Percentiles rank a stretch among this genome's conserved stretches.
phyloP scores from a whole-genome alignment of 495 filamentous ascomycete genomes.

The Penicillium salamii region DNA sequence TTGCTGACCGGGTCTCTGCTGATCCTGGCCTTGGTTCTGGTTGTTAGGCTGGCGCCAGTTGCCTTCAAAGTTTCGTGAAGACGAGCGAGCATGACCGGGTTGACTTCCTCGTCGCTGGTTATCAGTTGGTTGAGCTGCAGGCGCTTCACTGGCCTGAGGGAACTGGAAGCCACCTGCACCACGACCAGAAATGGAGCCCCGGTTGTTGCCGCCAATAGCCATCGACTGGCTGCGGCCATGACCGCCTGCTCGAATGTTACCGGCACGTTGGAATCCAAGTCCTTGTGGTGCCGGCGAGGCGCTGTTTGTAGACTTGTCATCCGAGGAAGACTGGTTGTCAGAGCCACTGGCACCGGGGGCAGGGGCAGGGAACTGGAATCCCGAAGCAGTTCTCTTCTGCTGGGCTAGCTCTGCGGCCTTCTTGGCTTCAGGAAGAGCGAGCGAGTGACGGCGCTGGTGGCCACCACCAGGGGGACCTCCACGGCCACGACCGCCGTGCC shows the following conservation, averaged over 20 bases:
- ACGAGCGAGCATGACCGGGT: slow-evolving; percentile 68
- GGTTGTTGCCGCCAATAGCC: slow-evolving; percentile 58
- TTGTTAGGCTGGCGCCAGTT: slow-evolving; percentile 94
- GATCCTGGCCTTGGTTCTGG: slow-evolving; percentile 51
- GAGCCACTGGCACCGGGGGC: slow-evolving; percentile 61
- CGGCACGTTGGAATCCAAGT: slow-evolving; percentile 46
- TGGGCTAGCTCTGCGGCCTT: slow-evolving; percentile 96
- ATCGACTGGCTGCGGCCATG: slow-evolving; percentile 71
- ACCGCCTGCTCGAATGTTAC: slow-evolving; percentile 48
- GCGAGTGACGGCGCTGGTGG: slow-evolving; percentile 91
- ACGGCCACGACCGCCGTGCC: slow-evolving; percentile 72
- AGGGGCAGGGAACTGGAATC: slow-evolving; percentile 81
- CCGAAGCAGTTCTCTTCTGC: slow-evolving; percentile 89
- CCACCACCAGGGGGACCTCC: slow-evolving; percentile 72
- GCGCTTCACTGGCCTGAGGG: slow-evolving; percentile 56
- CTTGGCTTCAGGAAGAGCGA: slow-evolving; percentile 93
- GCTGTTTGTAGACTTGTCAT: slow-evolving; percentile 38
- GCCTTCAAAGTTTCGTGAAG: slow-evolving; percentile 91
- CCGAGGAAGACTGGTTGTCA: slow-evolving; percentile 39
- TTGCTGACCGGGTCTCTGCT: slow-evolving; percentile 60
- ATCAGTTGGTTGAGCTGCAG: slow-evolving; percentile 56
- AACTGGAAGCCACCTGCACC: slow-evolving; percentile 70
- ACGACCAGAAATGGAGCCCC: slow-evolving; percentile 52
- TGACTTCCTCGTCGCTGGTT: slow-evolving; percentile 69
- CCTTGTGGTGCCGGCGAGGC: slow-evolving; percentile 39